phyloP scores from a whole-genome alignment of 306 rosid genomes.

The Argentina anserina region DNA sequence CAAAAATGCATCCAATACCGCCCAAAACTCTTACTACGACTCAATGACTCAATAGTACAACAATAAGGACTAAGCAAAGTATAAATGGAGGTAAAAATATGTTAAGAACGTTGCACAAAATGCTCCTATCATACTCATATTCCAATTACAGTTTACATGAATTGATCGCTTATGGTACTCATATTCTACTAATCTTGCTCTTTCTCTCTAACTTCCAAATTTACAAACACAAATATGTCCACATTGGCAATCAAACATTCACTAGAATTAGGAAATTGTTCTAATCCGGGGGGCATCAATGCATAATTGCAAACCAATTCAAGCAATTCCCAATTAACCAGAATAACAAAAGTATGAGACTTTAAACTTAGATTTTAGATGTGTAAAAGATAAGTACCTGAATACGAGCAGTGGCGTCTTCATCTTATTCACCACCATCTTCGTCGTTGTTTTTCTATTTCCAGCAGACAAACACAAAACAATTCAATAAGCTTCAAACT shows the following conservation, averaged over 20 bases:
- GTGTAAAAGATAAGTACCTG: slow-evolving; percentile 47
- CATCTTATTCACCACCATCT: slow-evolving; percentile 96
- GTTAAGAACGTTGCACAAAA: too few relatives aligned
- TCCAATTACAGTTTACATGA: background rate
- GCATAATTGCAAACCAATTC: background rate
- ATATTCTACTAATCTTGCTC: background rate
- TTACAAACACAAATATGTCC: background rate
- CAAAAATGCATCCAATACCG: too few relatives aligned
- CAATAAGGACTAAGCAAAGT: too few relatives aligned
- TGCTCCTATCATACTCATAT: too few relatives aligned
- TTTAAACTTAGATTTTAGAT: background rate
- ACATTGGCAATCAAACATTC: background rate
- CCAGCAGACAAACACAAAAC: slow-evolving; percentile 12
- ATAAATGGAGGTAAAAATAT: too few relatives aligned
- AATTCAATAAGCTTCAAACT: background rate
- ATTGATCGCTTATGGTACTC: background rate
- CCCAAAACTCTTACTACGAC: too few relatives aligned
- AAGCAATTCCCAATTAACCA: too few relatives aligned
- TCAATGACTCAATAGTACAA: too few relatives aligned
- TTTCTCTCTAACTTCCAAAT: background rate
- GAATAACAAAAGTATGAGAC: too few relatives aligned
- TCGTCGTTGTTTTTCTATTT: slow-evolving; percentile 89
- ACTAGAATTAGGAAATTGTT: background rate
- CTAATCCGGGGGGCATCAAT: background rate
- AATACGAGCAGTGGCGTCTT: slow-evolving; percentile 94